Evolutionary conservation across 169 alveolate species (phyloP).

Genomic region (Miamiensis avidus): DNA sequence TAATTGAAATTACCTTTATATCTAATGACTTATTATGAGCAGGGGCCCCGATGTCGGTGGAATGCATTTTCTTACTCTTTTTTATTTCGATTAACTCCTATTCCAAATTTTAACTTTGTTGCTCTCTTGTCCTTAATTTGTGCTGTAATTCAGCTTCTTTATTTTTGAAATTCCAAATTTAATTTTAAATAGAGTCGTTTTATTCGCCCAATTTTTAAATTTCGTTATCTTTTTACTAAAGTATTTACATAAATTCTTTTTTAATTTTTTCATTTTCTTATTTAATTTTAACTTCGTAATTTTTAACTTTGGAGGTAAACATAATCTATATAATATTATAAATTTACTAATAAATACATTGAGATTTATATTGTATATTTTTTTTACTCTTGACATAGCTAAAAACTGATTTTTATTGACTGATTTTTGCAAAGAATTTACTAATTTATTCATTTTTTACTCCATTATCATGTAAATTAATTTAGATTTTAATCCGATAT

Average conservation of each 20-base stretch:
- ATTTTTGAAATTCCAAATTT: neutral
- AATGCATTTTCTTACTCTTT: neutral
- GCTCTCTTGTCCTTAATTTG: conserved; percentile 3
- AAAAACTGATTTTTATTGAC: neutral
- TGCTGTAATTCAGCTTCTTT: conserved; percentile 5
- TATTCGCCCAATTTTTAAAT: neutral
- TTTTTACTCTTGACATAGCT: neutral
- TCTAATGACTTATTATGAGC: neutral
- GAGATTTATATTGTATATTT: neutral
- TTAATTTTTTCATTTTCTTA: conserved; percentile 16
- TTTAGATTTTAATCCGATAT: conserved; percentile 9
- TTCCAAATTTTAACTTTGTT: conserved; percentile 12
- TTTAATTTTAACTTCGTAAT: conserved; percentile 1
- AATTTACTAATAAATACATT: neutral
- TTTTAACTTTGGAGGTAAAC: neutral
- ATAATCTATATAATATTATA: neutral
- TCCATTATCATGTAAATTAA: conserved; percentile 2
- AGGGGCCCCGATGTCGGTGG: neutral
- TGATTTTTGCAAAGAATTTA: conserved; percentile 8
- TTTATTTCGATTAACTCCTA: neutral
- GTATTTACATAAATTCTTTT: conserved; percentile 4
- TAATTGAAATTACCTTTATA: conserved; percentile 26
- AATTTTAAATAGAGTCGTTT: neutral
- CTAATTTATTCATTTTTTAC: neutral
- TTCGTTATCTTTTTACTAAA: conserved; percentile 10